Evolutionary conservation across 176 grass and related monocot genomes (phyloP).

Genomic region (Sorghum bicolor): Sorghum_bicolor_NCBIv3 NC_012873.2:47931501-47932000

Average conservation of each 20-base stretch:
- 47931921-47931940: background rate
- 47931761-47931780: background rate
- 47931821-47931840: background rate
- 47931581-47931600: background rate
- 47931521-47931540: background rate
- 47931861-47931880: background rate
- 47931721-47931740: background rate
- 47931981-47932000: conserved; percentile 10
- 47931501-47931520: too few relatives aligned
- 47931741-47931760: background rate
- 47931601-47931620: background rate
- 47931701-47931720: background rate
- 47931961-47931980: background rate
- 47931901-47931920: background rate
- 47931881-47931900: conserved; percentile 7
- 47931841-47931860: conserved; percentile 21
- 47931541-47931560: background rate
- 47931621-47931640: background rate
- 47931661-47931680: background rate
- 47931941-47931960: background rate
- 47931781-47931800: background rate
- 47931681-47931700: background rate
- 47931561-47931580: background rate
- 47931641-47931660: background rate
- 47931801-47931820: background rate